These are phyloP conservation scores for Apophysomyces ossiformis DNA, from an alignment of 371 early-diverging fungal genomes.

Conservation along the genomic window DNA sequence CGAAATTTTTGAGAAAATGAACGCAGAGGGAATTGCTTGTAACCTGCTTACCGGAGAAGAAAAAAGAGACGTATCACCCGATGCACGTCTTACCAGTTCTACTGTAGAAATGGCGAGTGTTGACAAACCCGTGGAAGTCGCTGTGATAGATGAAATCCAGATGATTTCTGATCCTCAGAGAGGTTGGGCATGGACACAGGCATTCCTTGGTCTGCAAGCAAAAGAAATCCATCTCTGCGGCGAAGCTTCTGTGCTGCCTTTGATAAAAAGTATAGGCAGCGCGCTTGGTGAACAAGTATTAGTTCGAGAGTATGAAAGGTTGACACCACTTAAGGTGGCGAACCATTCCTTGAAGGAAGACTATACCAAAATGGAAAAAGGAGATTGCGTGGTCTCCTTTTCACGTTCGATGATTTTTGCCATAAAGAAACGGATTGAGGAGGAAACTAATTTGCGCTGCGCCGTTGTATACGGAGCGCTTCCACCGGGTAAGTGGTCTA, in stretches of 20 bases:
- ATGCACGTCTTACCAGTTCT: constrained; percentile 64
- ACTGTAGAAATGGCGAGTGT: constrained; percentile 93
- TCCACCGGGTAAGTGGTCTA: constrained; percentile 72
- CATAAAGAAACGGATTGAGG: constrained; percentile 78
- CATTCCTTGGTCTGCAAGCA: constrained; percentile 82
- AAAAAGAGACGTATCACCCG: constrained; percentile 53
- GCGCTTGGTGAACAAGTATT: constrained; percentile 80
- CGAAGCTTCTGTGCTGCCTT: constrained; percentile 83
- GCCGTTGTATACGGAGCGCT: constrained; percentile 94
- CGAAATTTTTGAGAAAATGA: constrained; percentile 89
- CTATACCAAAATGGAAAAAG: constrained; percentile 65
- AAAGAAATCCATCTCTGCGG: constrained; percentile 95
- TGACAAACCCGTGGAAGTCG: constrained; percentile 72
- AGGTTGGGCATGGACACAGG: constrained; percentile 97
- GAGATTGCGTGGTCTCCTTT: constrained; percentile 93
- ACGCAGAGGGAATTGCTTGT: constrained; percentile 73
- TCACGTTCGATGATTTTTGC: constrained; percentile 80
- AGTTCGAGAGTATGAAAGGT: constrained; percentile 79
- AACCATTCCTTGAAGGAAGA: constrained; percentile 56
- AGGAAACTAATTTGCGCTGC: constrained; percentile 71
- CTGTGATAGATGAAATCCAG: constrained; percentile 97
- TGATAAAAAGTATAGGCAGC: constrained; percentile 76
- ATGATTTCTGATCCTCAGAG: constrained; percentile 87
- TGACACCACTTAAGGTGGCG: constrained; percentile 71
- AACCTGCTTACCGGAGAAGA: constrained; percentile 94